Evolutionary conservation across 176 grass and related monocot genomes (phyloP).

Genomic region (Aegilops umbellulata): DNA sequence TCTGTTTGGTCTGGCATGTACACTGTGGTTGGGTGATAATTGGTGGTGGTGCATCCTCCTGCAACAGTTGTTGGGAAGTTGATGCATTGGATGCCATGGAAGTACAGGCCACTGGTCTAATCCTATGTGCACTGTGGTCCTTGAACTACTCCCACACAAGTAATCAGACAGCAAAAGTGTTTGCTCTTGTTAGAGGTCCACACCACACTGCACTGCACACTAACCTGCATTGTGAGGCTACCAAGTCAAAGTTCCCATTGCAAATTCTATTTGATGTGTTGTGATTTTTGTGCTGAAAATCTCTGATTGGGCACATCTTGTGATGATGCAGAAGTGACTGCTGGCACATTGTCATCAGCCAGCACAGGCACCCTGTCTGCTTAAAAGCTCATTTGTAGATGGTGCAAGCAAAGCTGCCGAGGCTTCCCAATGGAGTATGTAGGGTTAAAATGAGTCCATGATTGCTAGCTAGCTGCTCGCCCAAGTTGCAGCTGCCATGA

Average conservation of each 20-base stretch:
- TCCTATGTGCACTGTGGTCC: constrained; percentile 38
- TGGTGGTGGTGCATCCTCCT: neutral
- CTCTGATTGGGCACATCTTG: constrained; percentile 22
- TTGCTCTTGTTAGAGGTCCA: constrained; percentile 8
- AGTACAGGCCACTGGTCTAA: constrained; percentile 44
- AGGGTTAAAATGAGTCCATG: constrained; percentile 12
- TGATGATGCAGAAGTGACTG: constrained; percentile 9
- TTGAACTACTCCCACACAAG: constrained; percentile 15
- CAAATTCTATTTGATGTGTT: constrained; percentile 11
- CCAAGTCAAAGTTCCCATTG: constrained; percentile 13
- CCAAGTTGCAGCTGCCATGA: constrained; percentile 22
- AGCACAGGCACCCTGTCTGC: neutral
- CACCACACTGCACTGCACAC: neutral
- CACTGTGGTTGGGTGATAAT: constrained; percentile 21
- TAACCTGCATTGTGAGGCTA: neutral
- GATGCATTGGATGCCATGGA: constrained; percentile 53
- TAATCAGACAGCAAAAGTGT: constrained; percentile 26
- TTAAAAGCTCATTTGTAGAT: neutral
- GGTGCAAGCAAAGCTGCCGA: constrained; percentile 23
- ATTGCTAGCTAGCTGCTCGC: constrained; percentile 20
- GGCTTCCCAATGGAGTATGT: constrained; percentile 29
- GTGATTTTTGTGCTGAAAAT: neutral
- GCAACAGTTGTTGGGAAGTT: constrained; percentile 20
- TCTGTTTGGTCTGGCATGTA: constrained; percentile 6
- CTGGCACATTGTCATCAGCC: constrained; percentile 14